Evolutionary conservation across 2,329 filamentous ascomycete genomes (phyloP).

Genomic region (Annulohypoxylon truncatum): DNA sequence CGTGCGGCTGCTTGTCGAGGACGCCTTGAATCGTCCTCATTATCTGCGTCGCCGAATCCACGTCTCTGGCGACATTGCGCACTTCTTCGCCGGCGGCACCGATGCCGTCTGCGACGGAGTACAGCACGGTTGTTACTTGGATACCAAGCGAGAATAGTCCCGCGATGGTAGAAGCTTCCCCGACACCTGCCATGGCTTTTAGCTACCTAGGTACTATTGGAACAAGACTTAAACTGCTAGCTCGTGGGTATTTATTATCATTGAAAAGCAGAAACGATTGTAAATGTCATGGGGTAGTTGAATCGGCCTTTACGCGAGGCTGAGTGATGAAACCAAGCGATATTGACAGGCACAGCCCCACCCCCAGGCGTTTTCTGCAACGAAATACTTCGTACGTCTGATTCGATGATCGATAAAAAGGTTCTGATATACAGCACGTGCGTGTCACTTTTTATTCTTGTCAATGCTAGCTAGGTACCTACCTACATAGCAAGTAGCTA

Average conservation of each 20-base stretch:
- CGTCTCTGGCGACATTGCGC: not conserved
- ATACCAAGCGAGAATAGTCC: not conserved
- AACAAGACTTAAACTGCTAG: not conserved
- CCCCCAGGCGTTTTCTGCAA: not conserved
- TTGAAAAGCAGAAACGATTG: not conserved
- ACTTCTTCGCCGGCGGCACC: slow-evolving; percentile 3
- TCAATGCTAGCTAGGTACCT: too few species aligned
- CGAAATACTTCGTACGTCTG: not conserved
- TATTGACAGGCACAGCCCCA: not conserved
- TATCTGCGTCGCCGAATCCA: not conserved
- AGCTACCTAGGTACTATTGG: not conserved
- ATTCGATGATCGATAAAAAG: not conserved
- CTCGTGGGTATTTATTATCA: not conserved
- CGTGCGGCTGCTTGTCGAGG: not conserved
- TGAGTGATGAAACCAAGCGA: not conserved
- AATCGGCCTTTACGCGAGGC: not conserved
- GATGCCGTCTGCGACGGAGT: slow-evolving; percentile 5
- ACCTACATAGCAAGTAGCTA: not conserved
- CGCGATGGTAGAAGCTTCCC: not conserved
- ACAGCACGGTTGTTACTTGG: not conserved
- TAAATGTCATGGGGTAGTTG: not conserved
- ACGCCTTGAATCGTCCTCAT: not conserved
- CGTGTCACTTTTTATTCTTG: not conserved
- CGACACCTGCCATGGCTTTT: not conserved
- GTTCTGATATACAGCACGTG: not conserved